Evolutionary conservation across 331 rosid species (phyloP), one percentile per base, ranked within the genome.

Genomic region (Pyracantha coccinea): DNA sequence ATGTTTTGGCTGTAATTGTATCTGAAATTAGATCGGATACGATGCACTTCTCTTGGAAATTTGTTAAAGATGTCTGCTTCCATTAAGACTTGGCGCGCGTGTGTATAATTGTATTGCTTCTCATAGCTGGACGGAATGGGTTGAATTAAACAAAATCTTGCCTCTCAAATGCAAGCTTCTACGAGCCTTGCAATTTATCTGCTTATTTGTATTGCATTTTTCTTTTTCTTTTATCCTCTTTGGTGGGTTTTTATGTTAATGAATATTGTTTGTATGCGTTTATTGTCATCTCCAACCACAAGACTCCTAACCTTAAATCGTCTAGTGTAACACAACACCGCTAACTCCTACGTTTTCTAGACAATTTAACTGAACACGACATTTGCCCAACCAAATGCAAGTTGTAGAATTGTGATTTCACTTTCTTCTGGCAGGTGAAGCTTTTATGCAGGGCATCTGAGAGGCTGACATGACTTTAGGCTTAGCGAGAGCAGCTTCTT

Each of bases 381-480:
- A 23, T 17, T 11, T 12, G 20, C 25, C 41, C 20, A 23, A 55
- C 32, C 21, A 38, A 38, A 38, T 38, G 45, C 45, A 38, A 38
- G 45, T 38, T 32, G 23, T 31, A 23, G 8, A 59, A 60, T 17
- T 10, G 28, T 71, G n/a, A 6, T 33, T 64, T 55, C 63, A 6
- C 44, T 71, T 63, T 45, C 69, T 63, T 52, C 31, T 31, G 66
- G 65, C 60, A 61, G 76, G 32, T 71, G 66, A 50, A 50, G 65
- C 66, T 33, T 61, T 61, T 71, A 15, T 25, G 25, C 5, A 2
- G 12, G 60, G 25, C 32, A 58, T 16, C 52, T 41, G 55, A 29
- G 68, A 61, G 35, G 63, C 50, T 62, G 55, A 47, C 57, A 61
- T 60, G 33, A 62, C 31, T n/a, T 61, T 71, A 68, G 57, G 47